Evolutionary conservation across 2,329 filamentous ascomycete species (phyloP).

Genomic region (Aureobasidium sp.): DNA sequence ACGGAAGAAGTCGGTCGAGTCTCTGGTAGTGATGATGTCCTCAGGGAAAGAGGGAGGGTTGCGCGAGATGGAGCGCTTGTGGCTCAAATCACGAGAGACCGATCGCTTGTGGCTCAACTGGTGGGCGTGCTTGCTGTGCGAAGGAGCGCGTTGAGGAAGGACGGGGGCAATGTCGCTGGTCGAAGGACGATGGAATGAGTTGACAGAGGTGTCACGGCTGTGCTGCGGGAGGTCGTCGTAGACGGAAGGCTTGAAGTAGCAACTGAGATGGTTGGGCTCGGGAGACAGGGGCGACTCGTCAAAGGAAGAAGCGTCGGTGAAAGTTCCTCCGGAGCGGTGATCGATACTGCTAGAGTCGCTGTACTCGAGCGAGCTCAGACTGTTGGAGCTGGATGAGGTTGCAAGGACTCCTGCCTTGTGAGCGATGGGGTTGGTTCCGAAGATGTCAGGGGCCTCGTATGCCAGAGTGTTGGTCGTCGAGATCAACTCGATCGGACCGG

Average conservation of each 20-base stretch:
- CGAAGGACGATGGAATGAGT: slow-evolving; percentile 25
- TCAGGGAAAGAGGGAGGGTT: slow-evolving; percentile 24
- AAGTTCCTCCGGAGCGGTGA: slow-evolving; percentile 55
- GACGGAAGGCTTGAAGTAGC: slow-evolving; percentile 47
- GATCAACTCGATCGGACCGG: slow-evolving; percentile 72
- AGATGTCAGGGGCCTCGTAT: slow-evolving; percentile 83
- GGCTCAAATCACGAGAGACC: slow-evolving; percentile 49
- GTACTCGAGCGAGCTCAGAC: slow-evolving; percentile 55
- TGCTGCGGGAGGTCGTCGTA: slow-evolving; percentile 17
- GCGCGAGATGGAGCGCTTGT: slow-evolving; percentile 51
- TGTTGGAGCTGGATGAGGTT: slow-evolving; percentile 31
- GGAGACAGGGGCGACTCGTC: slow-evolving; percentile 38
- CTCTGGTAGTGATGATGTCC: neutral
- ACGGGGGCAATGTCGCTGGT: slow-evolving; percentile 47
- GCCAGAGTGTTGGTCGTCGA: slow-evolving; percentile 95
- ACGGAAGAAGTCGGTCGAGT: slow-evolving; percentile 39
- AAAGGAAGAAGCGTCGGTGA: slow-evolving; percentile 55
- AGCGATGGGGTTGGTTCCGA: slow-evolving; percentile 23
- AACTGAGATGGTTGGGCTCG: slow-evolving; percentile 47
- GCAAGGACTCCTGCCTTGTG: slow-evolving; percentile 20
- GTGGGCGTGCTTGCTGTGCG: slow-evolving; percentile 81
- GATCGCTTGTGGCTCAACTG: slow-evolving; percentile 62
- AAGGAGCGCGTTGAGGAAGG: slow-evolving; percentile 70
- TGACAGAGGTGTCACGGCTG: slow-evolving; percentile 12
- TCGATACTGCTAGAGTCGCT: slow-evolving; percentile 53